Conservation (phyloP, 352 stramenopile species). For the Pythium pectinolyticum region DNA sequence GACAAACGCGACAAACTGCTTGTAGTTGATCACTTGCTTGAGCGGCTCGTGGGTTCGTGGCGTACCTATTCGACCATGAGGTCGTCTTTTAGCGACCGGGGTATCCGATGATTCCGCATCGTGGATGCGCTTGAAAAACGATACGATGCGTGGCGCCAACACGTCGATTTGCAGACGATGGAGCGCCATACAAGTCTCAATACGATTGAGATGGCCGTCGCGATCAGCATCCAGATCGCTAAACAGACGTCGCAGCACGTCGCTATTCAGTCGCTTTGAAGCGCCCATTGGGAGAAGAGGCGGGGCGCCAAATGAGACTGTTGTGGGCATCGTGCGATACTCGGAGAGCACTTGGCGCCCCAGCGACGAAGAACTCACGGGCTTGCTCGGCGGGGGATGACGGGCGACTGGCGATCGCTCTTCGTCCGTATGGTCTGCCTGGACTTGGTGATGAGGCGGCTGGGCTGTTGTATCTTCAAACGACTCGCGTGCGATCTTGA, state of each 20-base stretch:
- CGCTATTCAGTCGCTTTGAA: conserved; percentile 35
- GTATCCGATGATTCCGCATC: too few relatives aligned
- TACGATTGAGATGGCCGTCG: conserved; percentile 68
- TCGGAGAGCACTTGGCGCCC: conserved; percentile 71
- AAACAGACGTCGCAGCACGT: conserved; percentile 77
- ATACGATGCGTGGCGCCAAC: conserved; percentile 50
- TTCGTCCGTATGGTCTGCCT: background rate
- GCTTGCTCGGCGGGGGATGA: background rate
- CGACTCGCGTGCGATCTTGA: conserved; percentile 9
- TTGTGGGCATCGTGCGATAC: conserved; percentile 61
- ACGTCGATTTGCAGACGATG: conserved; percentile 70
- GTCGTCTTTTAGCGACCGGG: too few relatives aligned
- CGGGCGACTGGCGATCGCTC: background rate
- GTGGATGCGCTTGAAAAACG: conserved; percentile 68
- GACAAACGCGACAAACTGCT: conserved; percentile 74
- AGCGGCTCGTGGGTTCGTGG: conserved; percentile 31
- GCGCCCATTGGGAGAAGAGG: conserved; percentile 19
- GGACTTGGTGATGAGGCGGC: background rate
- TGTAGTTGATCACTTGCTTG: conserved; percentile 74
- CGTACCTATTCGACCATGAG: too few relatives aligned
- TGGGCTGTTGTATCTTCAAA: background rate
- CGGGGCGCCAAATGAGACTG: conserved; percentile 53
- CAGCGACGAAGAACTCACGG: conserved; percentile 43
- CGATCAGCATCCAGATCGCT: conserved; percentile 67
- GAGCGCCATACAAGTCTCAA: conserved; percentile 72